phyloP scores from a whole-genome alignment of 2,329 filamentous ascomycete species.

The Colletotrichum theobromicola region DNA sequence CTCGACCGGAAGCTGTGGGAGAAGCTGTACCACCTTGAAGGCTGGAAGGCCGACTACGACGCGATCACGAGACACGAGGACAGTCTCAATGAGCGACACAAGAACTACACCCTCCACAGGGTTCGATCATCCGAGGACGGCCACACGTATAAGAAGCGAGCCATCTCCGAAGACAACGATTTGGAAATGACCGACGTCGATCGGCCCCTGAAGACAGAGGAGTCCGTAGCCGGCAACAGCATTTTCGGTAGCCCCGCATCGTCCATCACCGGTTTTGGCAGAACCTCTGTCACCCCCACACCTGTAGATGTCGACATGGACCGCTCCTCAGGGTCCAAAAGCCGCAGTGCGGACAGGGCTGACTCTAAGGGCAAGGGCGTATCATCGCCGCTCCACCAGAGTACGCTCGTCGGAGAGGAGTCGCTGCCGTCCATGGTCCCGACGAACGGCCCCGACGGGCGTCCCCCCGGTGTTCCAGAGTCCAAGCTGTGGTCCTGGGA shows the following conservation, averaged over 20 bases:
- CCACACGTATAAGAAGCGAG: conserved; percentile 60
- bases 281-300: conserved; percentile 3
- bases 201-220: conserved; percentile 27
- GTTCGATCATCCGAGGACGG: conserved; percentile 51
- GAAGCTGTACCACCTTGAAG: conserved; percentile 80
- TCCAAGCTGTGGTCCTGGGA: conserved; percentile 60
- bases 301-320: conserved; percentile 36
- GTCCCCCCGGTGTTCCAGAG: conserved; percentile 34
- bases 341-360: conserved; percentile 29
- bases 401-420: conserved; percentile 28
- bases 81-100: conserved; percentile 47
- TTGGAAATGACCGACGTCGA: conserved; percentile 47
- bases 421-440: conserved; percentile 33
- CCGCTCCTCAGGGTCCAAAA: conserved; percentile 35
- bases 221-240: conserved; percentile 12
- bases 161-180: conserved; percentile 56
- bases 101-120: conserved; percentile 45
- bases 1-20: conserved; percentile 89
- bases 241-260: conserved; percentile 33
- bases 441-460: conserved; percentile 29
- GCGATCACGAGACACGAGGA: conserved; percentile 62
- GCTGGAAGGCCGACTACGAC: conserved; percentile 75
- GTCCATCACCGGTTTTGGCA: neutral
- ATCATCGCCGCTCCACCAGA: conserved; percentile 10
- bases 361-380: conserved; percentile 37